Percentiles rank a stretch among this genome's conserved stretches.
Evolutionary conservation across 352 stramenopile species (phyloP).

Genomic region (Globisporangium megalacanthum): DNA sequence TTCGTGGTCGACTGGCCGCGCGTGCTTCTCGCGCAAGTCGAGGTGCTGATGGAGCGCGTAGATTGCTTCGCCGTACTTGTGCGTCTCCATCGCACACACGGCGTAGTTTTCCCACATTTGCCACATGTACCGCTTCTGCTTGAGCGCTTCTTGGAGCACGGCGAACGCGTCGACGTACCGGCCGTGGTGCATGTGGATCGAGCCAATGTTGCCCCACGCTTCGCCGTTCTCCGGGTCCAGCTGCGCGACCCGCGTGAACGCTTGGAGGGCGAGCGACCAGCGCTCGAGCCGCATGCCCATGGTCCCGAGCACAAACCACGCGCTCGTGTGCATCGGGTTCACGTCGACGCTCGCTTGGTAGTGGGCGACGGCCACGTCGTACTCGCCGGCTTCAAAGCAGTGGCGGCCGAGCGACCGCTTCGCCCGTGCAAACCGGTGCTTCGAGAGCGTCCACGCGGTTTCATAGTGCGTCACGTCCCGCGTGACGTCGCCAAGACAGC

Average conservation of each 20-base stretch:
- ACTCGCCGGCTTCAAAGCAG: constrained; percentile 86
- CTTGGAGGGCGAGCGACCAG: constrained; percentile 80
- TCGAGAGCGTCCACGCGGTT: constrained; percentile 89
- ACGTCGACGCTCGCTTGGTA: constrained; percentile 84
- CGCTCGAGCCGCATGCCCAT: constrained; percentile 87
- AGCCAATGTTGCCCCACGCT: constrained; percentile 94
- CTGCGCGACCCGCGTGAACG: constrained; percentile 92
- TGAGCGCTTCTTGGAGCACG: constrained; percentile 81
- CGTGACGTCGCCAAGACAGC: constrained; percentile 90
- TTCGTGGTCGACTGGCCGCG: constrained; percentile 64
- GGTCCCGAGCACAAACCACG: constrained; percentile 93
- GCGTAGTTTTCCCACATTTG: constrained; percentile 92
- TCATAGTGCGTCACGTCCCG: constrained; percentile 88
- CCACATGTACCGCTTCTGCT: constrained; percentile 90
- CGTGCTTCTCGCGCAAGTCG: constrained; percentile 78
- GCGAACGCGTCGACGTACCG: constrained; percentile 76
- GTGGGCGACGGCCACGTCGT: constrained; percentile 66
- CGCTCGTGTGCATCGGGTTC: constrained; percentile 84
- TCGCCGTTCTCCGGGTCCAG: constrained; percentile 93
- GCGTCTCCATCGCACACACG: constrained; percentile 72
- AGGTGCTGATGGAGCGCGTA: constrained; percentile 81
- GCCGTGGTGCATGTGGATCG: constrained; percentile 86
- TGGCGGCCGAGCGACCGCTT: constrained; percentile 89
- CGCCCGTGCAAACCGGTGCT: constrained; percentile 87
- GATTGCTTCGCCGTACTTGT: constrained; percentile 71